Percentiles rank a stretch among this genome's conserved stretches.
phyloP scores from a whole-genome alignment of 768 basidiomycete species.

The Cystofilobasidium bisporidii region DNA sequence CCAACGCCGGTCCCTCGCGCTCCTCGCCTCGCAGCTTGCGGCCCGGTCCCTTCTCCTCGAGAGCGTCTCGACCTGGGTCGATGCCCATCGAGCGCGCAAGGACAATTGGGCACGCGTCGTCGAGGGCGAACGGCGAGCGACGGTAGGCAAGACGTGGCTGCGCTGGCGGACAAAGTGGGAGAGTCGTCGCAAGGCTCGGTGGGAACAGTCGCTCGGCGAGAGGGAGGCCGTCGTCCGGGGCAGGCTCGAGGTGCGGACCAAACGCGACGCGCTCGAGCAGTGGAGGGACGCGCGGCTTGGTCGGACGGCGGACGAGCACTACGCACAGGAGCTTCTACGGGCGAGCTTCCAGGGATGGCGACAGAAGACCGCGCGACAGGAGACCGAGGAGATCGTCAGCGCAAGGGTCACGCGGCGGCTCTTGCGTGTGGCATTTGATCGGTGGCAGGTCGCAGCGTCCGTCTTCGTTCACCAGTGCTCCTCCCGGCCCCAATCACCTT shows the following conservation, averaged over 20 bases:
- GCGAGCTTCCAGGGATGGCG: constrained; percentile 51
- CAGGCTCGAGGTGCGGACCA: not conserved
- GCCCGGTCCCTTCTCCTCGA: constrained; percentile 45
- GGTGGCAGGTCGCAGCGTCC: constrained; percentile 55
- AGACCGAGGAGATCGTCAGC: constrained; percentile 33
- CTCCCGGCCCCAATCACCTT: no score
- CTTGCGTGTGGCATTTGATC: constrained; percentile 45
- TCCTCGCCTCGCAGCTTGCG: constrained; percentile 45
- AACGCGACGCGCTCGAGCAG: not conserved
- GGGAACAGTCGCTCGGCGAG: constrained; percentile 1
- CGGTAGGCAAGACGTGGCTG: constrained; percentile 20
- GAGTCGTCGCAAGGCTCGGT: constrained; percentile 4
- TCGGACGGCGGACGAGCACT: constrained; percentile 1
- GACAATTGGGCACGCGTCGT: not conserved
- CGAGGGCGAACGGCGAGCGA: constrained; percentile 3
- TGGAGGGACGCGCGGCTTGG: constrained; percentile 12
- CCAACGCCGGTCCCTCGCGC: constrained; percentile 42
- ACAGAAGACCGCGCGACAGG: constrained; percentile 43
- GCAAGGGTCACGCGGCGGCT: constrained; percentile 41
- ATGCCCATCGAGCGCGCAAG: not conserved
- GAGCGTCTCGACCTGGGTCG: constrained; percentile 45
- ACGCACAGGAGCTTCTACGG: not conserved
- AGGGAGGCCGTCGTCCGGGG: not conserved
- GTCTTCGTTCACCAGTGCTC: constrained; percentile 32
- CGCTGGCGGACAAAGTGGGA: constrained; percentile 19